Evolutionary conservation across 208 protist species (phyloP), one percentile per base, ranked within the genome.

Genomic region (Trypanosoma mega): DNA sequence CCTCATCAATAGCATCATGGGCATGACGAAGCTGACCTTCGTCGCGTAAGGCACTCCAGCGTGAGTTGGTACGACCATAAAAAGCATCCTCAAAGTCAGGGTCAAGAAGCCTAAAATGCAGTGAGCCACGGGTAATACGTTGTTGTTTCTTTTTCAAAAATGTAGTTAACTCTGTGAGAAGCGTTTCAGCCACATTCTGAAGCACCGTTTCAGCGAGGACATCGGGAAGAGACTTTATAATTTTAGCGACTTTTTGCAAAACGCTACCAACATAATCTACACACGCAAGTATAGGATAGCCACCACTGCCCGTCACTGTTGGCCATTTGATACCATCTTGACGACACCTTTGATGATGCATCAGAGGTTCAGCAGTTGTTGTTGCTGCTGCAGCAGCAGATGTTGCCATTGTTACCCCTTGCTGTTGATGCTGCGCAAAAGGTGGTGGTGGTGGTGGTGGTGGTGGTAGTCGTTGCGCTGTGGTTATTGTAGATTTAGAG

Each of bases 181-280:
- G 68, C 6, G 76, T 64, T 68, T 90, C 78, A 0, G 76, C 76
- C 8, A 79, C 75, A 60, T 60, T 82, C 64, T 84, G 72, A 53
- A 84, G 80, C 21, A 94, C 59, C 21, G 67, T 70, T 24, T 86
- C 82, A 7, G 70, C 64, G n/a, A 94, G 63, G 3, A 41, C 72
- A 14, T 66, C 55, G 14, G 87, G 80, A 14, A 94, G 68, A 8
- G 74, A 44, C 41, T 55, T 46, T 12, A 72, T 72, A 39, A 92
- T 70, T n/a, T 55, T 53, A 31, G 66, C 52, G 11, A 94, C 48
- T 73, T 91, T 92, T 37, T 79, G 66, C 23, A 92, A 24, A 24
- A 92, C 78, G 45, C 80, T 74, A 27, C 82, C 84, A 29, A 94
- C 82, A 51, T 94, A 94, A 41, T 80, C 67, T 27, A 91, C 82